Evolutionary conservation across 345 rosid genomes (phyloP), one percentile per base, ranked within the genome.

Genomic region (Garcia nutans): DNA sequence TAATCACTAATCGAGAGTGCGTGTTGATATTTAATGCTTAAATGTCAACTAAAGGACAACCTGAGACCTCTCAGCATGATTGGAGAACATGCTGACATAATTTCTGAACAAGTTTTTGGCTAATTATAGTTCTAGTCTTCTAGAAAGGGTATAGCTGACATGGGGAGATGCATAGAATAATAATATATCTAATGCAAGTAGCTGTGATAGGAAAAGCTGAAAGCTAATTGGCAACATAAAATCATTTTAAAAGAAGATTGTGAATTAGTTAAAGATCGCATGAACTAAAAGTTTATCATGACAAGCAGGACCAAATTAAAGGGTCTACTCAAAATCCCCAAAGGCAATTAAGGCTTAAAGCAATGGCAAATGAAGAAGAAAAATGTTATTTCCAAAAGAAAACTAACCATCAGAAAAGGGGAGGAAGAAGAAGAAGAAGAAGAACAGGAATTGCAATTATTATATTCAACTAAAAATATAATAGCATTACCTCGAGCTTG

Each of bases 401-500:
- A 19, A 33, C 11, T 7, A 65, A 65, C 23, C 8, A 58, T n/a
- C 23, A 37, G 22, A 65, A 33, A 13, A 33, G 31, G 63, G 63
- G 63, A 0, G 8, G 12, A n/a, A n/a, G n/a, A n/a, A n/a, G n/a
- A n/a, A n/a, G n/a, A n/a, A n/a, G n/a, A n/a, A n/a, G 12, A 45
- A 45, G 7, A 45, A 10, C 1, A 45, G 49, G 49, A 7, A 45
- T 45, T 10, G 12, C 49, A 45, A 45, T 10, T 45, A 45, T 10
- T 45, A 45, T 8, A 8, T 45, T 45, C 49, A 45, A 9, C 11
- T 10, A 47, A 47, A 47, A 47, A 13, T 20, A 11, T 8, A 41
- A 24, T 49, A 69, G 15, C 24, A 24, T 79, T 84, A 86, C 92
- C 92, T 86, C 73, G 90, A 82, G 83, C 77, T 77, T 76, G 83